phyloP scores from a whole-genome alignment of 2,329 filamentous ascomycete species.

The Fusarium virguliforme region DNA sequence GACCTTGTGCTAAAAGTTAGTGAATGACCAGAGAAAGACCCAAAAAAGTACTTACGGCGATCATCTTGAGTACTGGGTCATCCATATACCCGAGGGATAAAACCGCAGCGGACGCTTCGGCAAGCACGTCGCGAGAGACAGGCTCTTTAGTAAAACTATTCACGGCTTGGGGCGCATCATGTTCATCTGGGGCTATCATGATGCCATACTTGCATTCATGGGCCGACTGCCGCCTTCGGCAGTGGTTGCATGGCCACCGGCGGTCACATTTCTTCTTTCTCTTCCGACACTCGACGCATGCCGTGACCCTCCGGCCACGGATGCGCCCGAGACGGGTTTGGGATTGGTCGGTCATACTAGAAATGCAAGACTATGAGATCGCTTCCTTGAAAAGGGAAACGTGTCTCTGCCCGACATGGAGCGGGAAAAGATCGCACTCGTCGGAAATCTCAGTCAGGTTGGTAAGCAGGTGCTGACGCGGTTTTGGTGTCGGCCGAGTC shows the following conservation, averaged over 20 bases:
- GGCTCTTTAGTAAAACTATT: neutral
- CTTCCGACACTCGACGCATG: neutral
- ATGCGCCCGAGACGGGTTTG: neutral
- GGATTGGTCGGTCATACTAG: neutral
- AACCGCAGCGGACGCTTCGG: neutral
- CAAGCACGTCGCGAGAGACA: neutral
- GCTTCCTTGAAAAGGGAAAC: too few species aligned
- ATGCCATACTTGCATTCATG: neutral
- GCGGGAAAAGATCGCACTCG: neutral
- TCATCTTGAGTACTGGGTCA: neutral
- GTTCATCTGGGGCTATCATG: neutral
- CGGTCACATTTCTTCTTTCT: slow-evolving; percentile 16
- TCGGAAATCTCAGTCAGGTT: neutral
- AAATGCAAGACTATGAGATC: neutral
- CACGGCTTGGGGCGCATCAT: neutral
- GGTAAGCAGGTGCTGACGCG: neutral
- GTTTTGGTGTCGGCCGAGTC: slow-evolving; percentile 6
- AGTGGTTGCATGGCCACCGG: slow-evolving; percentile 8
- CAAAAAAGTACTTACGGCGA: neutral
- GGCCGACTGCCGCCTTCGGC: neutral
- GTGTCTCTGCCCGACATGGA: neutral
- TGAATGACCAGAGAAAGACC: fast-evolving
- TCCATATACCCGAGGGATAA: slow-evolving; percentile 8
- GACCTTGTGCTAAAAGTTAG: neutral
- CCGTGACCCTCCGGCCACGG: slow-evolving; percentile 4